A percentile compares a stretch with the other conserved stretches of the same genome.
These are phyloP conservation scores for Globisporangium okanoganense DNA, from an alignment of 352 stramenopile genomes.

Conservation along the genomic window DNA sequence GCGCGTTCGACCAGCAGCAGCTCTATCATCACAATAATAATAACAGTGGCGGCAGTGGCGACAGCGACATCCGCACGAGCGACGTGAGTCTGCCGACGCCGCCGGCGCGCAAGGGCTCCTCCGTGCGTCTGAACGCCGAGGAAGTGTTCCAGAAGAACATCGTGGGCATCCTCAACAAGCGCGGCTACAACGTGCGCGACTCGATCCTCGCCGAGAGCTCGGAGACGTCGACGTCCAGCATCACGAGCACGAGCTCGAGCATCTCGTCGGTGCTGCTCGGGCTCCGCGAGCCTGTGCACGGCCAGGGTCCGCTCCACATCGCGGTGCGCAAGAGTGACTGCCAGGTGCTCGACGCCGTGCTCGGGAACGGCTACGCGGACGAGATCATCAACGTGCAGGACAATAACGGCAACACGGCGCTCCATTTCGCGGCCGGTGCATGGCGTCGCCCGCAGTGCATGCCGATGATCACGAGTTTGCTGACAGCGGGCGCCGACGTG, in stretches of 20 bases:
- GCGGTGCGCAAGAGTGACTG: slow-evolving; percentile 68
- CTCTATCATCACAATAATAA: not conserved
- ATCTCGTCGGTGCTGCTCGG: slow-evolving; percentile 69
- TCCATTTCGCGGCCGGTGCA: slow-evolving; percentile 72
- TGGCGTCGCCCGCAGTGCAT: slow-evolving; percentile 48
- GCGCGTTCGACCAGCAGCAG: slow-evolving; percentile 1
- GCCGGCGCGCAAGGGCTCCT: slow-evolving; percentile 10
- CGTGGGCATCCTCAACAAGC: slow-evolving; percentile 74
- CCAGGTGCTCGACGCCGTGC: slow-evolving; percentile 64
- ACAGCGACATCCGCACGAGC: slow-evolving; percentile 9
- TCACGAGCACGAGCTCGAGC: slow-evolving; percentile 55
- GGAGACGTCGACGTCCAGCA: slow-evolving; percentile 50
- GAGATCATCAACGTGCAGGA: slow-evolving; percentile 67
- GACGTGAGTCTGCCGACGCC: slow-evolving; percentile 12
- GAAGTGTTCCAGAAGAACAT: slow-evolving; percentile 70
- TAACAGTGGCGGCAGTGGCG: not conserved
- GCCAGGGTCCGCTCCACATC: slow-evolving; percentile 74
- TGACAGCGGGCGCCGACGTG: slow-evolving; percentile 53
- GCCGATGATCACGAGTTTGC: slow-evolving; percentile 39
- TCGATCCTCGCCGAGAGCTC: slow-evolving; percentile 49
- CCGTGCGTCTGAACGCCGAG: slow-evolving; percentile 28
- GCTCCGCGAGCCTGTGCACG: slow-evolving; percentile 69
- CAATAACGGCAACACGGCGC: slow-evolving; percentile 77
- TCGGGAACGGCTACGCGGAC: slow-evolving; percentile 65
- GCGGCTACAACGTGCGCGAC: slow-evolving; percentile 80